Base-by-base conservation (phyloP, 2,329 filamentous ascomycete genomes). In the Elsinoe australis region DNA sequence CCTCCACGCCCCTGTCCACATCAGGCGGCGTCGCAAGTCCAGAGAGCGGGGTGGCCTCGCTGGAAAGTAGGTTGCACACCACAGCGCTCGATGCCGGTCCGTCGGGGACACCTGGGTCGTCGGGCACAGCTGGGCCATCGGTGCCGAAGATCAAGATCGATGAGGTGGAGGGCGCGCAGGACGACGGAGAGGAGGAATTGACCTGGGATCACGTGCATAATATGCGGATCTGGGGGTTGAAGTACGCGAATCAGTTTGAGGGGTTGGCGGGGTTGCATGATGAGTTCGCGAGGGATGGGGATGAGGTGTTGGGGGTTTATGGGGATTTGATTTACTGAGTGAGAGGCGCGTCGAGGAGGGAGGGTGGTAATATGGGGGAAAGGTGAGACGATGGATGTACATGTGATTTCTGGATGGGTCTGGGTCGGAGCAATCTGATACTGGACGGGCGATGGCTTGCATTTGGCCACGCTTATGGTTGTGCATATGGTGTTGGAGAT, bases 171-270 rank as follows among this genome's bases (percentile, higher is more conserved):
- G 39, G 17, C 10, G 15, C 15, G 3, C 56, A 54, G 3, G 64
- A 67, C 38, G 52, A 55, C 0, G 49, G 63, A 60, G 66, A 68
- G 3, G n/a, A n/a, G n/a, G n/a, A n/a, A n/a, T 68, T 78, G 78
- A 72, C 71, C 2, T 82, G 78, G 78, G 72, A 79, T 48, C 66
- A 69, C 15, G 76, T 82, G 51, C 78, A 83, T 55, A 64, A 68
- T 50, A 75, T 81, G 61, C 67, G 79, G 26, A 50, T 71, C 42
- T 65, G 74, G 33, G 79, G 79, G 0, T 53, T 82, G 57, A 64
- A 68, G 50, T 64, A 79, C 22, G 76, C 79, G 3, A 67, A 71
- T 55, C 70, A 74, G 32, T 81, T 78, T 60, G 67, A 72, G 19
- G 66, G 62, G 9, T 57, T 82, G 55, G 77, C 80, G 56, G 67